Base-by-base conservation (phyloP, 306 rosid genomes). In the Elaeagnus macrophylla region DNA sequence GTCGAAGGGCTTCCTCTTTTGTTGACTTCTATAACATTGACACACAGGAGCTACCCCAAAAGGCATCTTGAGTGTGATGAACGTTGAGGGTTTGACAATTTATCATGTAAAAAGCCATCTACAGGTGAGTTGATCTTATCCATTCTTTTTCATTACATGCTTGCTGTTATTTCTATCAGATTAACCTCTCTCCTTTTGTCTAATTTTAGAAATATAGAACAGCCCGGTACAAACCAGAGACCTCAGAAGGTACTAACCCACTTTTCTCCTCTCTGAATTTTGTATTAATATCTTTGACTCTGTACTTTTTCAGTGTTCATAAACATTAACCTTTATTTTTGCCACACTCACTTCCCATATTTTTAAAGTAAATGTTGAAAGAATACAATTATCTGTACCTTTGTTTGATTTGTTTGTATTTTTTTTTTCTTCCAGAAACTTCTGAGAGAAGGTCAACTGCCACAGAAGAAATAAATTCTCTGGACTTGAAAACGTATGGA, bases 61-160 rank as follows among this genome's bases (percentile, higher is more conserved):
- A 80, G 97, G 95, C 62, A 88, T 90, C 64, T 65, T 81, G 78
- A 86, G 75, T 64, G 72, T 70, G 47, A 86, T 90, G 97, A 90
- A 83, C 64, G 91, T 81, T 54, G 86, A 84, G 14, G 79, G 88
- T 67, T 88, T 90, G 71, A 90, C 97, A 44, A 90, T 90, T 56
- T 90, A 90, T 80, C 97, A 90, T 65, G 94, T 90, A 18, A 90
- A 90, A 81, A 90, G 97, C 70, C 97, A 90, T 77, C 78, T 90
- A 20, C 97, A 90, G 85, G 97, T 86, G 69, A 53, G 1, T 37
- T 40, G 46, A 40, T 65, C 16, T 12, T n/a, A 40, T 55, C 48
- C 49, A 47, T 72, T 37, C 25, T 49, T 64, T 71, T 48, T 37
- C 54, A 46, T 35, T 10, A 57, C 65, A 54, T 57, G 52, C 39